Evolutionary conservation across 2,329 filamentous ascomycete genomes (phyloP), one percentile per base, ranked within the genome.

Genomic region (Aureobasidium sp.): DNA sequence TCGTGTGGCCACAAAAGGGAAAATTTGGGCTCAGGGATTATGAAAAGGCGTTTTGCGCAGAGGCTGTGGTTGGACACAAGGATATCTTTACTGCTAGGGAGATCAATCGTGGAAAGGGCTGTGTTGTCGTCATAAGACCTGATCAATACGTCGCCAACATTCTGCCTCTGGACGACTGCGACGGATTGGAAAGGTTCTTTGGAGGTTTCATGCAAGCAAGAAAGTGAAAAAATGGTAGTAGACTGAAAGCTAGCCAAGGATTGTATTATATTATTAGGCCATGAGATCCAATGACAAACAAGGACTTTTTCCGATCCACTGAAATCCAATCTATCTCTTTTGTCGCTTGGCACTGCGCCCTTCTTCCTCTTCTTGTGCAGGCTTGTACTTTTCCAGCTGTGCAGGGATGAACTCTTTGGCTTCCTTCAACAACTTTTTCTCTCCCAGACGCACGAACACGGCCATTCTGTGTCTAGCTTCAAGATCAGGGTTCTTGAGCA

Each of bases 61-160:
- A 79, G 60, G 72, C 71, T 65, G 76, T 75, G 9, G 74, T 74
- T 68, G 67, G 67, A 3, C 62, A 77, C 73, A 68, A 68, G 3
- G 71, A 78, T 61, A 75, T 78, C 25, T 82, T 88, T 67, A 74
- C 80, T 62, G 78, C 78, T 3, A 87, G 85, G 62, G 87, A 85
- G 0, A 76, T 90, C 1, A 78, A 84, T 65, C 70, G 66, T 20
- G 74, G 80, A 59, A 72, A 73, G 22, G 87, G 87, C 0, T 84
- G 82, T 64, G 73, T 85, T 4, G 80, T 88, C 0, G 74, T 86
- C 1, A 75, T 86, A 1, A 73, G 88, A 53, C 88, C 87, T 2
- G 88, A 90, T 75, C 85, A 87, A 69, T 86, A 90, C 71, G 81
- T 89, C 42, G 69, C 67, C 63, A 70, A 67, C 59, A 68, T 74